Percentiles rank a stretch among this genome's conserved stretches.
phyloP scores from a whole-genome alignment of 768 basidiomycete genomes.

The Inosperma sp. region DNA sequence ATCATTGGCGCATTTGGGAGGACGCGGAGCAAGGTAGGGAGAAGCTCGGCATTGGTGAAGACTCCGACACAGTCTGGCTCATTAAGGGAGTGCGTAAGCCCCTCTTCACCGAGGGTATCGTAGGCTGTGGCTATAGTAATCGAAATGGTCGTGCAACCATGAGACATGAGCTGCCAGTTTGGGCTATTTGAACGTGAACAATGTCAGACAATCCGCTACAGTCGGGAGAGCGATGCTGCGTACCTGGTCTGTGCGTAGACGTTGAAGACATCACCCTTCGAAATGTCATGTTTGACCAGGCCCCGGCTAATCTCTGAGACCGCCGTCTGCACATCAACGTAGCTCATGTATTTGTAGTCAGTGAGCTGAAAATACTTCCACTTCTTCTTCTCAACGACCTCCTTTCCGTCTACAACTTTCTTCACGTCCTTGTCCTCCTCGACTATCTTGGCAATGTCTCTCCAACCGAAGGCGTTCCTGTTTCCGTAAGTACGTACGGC shows the following conservation, averaged over 20 bases:
- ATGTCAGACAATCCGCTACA: not conserved
- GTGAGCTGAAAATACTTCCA: slow-evolving; percentile 96
- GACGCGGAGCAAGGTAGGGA: slow-evolving; percentile 72
- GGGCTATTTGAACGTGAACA: too few relatives aligned
- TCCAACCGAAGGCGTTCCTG: slow-evolving; percentile 73
- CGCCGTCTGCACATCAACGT: slow-evolving; percentile 61
- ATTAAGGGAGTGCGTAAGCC: slow-evolving; percentile 89
- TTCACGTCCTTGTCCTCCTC: slow-evolving; percentile 89
- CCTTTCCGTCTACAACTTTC: slow-evolving; percentile 79
- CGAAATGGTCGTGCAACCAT: slow-evolving; percentile 74
- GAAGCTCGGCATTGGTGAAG: slow-evolving; percentile 90
- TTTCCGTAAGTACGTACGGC: slow-evolving; percentile 69
- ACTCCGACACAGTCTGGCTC: slow-evolving; percentile 74
- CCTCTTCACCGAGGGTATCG: slow-evolving; percentile 87
- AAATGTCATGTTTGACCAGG: slow-evolving; percentile 64
- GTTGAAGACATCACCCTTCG: slow-evolving; percentile 75
- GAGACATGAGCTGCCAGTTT: slow-evolving; percentile 86
- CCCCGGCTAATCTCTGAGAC: slow-evolving; percentile 67
- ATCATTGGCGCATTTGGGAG: slow-evolving; percentile 69
- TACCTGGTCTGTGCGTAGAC: slow-evolving; percentile 87
- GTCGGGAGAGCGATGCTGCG: slow-evolving; percentile 9
- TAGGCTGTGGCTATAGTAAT: slow-evolving; percentile 91
- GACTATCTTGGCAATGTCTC: slow-evolving; percentile 64
- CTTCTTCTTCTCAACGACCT: slow-evolving; percentile 82
- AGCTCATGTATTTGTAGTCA: slow-evolving; percentile 80